These are phyloP conservation scores for Exophiala lecanii-corni DNA, from an alignment of 2,329 filamentous ascomycete species.

Conservation along the genomic window DNA sequence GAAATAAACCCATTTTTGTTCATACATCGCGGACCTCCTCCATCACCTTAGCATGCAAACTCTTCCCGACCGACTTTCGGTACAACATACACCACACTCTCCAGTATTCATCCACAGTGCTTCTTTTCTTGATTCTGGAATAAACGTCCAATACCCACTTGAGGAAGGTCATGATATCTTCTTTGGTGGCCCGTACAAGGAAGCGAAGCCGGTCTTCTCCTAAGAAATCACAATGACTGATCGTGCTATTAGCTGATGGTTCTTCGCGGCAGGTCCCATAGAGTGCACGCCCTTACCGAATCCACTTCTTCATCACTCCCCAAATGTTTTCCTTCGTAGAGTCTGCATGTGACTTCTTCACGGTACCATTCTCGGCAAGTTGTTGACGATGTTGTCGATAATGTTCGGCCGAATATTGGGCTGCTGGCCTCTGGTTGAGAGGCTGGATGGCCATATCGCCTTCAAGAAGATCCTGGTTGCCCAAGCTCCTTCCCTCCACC, in stretches of 20 bases:
- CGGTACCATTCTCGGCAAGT: conserved; percentile 11
- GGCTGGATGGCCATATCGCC: conserved; percentile 8
- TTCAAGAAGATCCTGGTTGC: conserved; percentile 5
- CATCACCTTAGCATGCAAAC: no score
- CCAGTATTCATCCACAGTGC: conserved; percentile 4
- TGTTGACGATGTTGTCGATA: conserved; percentile 13
- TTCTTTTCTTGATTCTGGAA: conserved; percentile 2
- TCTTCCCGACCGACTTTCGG: conserved; percentile 3
- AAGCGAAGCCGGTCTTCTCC: conserved; percentile 5
- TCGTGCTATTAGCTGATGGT: not conserved
- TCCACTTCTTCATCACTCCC: conserved; percentile 16
- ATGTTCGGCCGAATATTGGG: conserved; percentile 15
- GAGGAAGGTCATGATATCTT: conserved; percentile 4
- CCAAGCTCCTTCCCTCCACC: conserved; percentile 7
- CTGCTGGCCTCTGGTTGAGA: conserved; percentile 11
- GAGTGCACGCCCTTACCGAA: conserved; percentile 4
- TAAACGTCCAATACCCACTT: conserved; percentile 1
- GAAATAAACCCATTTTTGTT: no score
- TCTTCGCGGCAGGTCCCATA: not conserved
- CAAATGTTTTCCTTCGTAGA: conserved; percentile 19
- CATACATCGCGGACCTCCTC: no score
- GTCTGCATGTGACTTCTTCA: conserved; percentile 17
- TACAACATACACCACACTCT: conserved; percentile 7
- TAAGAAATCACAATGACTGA: conserved; percentile 1
- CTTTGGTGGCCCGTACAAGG: conserved; percentile 3